Percentiles rank a stretch among this genome's conserved stretches.
Conservation (phyloP, 2,329 filamentous ascomycete genomes). For the Penicillium sp. region DNA sequence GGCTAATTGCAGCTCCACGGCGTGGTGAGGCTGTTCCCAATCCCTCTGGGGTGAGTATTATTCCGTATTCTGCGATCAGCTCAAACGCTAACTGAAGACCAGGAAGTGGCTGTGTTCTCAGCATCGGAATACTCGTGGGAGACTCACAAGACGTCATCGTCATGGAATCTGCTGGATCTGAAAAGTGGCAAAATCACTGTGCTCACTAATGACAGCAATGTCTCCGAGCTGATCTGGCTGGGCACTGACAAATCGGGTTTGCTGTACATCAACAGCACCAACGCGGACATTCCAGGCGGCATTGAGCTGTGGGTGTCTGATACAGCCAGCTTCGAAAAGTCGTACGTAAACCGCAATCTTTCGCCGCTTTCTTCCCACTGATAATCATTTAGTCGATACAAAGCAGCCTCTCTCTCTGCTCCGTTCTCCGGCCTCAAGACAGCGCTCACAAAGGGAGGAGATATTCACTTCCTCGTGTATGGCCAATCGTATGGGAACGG, state of each 20-base stretch:
- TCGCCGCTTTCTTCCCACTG: not conserved
- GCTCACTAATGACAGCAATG: conserved; percentile 65
- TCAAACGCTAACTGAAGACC: conserved; percentile 2
- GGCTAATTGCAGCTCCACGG: conserved; percentile 42
- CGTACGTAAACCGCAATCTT: conserved; percentile 24
- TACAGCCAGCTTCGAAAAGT: conserved; percentile 33
- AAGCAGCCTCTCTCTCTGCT: conserved; percentile 41
- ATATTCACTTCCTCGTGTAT: conserved; percentile 56
- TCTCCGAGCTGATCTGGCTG: conserved; percentile 76
- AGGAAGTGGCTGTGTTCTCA: conserved; percentile 53
- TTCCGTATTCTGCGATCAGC: not conserved
- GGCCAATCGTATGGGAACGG: conserved; percentile 70
- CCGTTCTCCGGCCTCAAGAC: conserved; percentile 44
- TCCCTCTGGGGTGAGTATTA: conserved; percentile 40
- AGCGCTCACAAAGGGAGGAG: conserved; percentile 39
- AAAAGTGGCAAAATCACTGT: conserved; percentile 65
- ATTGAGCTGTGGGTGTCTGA: conserved; percentile 44
- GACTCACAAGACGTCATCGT: conserved; percentile 62
- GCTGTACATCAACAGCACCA: conserved; percentile 57
- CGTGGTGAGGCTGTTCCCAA: conserved; percentile 42
- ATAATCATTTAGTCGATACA: conserved; percentile 32
- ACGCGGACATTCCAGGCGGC: conserved; percentile 43
- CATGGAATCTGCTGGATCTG: conserved; percentile 72
- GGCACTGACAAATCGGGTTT: conserved; percentile 64
- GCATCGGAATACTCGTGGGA: conserved; percentile 79